A percentile compares a stretch with the other conserved stretches of the same genome.
phyloP scores from a whole-genome alignment of 345 rosid genomes.

The Isatis tinctoria region DNA sequence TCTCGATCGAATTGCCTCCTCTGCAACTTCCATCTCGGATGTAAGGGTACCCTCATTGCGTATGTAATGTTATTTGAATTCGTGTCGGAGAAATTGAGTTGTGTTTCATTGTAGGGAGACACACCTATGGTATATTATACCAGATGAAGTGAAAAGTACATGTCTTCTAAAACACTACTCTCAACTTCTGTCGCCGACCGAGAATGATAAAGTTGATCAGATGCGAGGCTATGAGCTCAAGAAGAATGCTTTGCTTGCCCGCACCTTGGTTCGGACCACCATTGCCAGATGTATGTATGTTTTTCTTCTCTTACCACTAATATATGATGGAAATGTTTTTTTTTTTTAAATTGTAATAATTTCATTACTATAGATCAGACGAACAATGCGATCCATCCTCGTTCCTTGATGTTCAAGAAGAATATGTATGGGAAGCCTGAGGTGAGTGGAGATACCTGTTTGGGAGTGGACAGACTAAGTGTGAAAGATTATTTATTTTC shows the following conservation, averaged over 20 bases:
- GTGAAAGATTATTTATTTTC: not conserved
- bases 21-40: slow-evolving; percentile 58
- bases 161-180: slow-evolving; percentile 57
- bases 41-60: slow-evolving; percentile 24
- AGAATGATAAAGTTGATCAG: slow-evolving; percentile 52
- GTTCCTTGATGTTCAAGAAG: slow-evolving; percentile 65
- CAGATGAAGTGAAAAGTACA: slow-evolving; percentile 62
- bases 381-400: slow-evolving; percentile 47
- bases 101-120: slow-evolving; percentile 52
- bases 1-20: slow-evolving; percentile 41
- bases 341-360: not conserved
- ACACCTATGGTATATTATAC: slow-evolving; percentile 77
- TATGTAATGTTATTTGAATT: not conserved
- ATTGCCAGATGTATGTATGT: slow-evolving; percentile 73
- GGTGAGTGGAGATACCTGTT: slow-evolving; percentile 41
- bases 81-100: too few species aligned
- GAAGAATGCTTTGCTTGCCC: slow-evolving; percentile 80
- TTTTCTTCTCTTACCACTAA: not conserved
- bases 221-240: slow-evolving; percentile 57
- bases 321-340: too few species aligned
- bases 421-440: slow-evolving; percentile 90
- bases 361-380: slow-evolving; percentile 49
- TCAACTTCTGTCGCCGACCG: slow-evolving; percentile 64
- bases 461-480: not conserved
- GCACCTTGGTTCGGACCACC: slow-evolving; percentile 81